Evolutionary conservation across 2,329 filamentous ascomycete species (phyloP).

Genomic region (Lecanicillium sp.): DNA sequence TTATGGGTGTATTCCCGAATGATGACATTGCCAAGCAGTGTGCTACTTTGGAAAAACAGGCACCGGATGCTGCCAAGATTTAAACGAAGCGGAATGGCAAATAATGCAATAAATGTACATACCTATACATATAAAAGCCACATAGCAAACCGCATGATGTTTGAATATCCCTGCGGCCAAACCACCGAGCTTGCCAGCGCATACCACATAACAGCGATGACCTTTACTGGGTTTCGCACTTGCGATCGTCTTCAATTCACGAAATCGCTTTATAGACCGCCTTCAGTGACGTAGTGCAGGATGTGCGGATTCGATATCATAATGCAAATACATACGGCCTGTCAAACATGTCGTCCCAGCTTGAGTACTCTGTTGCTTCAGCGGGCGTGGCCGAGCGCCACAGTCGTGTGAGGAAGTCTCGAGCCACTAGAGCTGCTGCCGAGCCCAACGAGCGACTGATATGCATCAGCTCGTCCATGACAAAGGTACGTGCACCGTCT

Average conservation of each 20-base stretch:
- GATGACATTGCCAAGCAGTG: slow-evolving; percentile 25
- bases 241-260: too few relatives aligned
- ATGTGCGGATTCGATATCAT: not conserved
- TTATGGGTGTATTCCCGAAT: slow-evolving; percentile 25
- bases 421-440: slow-evolving; percentile 18
- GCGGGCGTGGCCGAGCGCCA: slow-evolving; percentile 15
- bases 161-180: not conserved
- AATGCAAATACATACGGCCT: slow-evolving; percentile 1
- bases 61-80: not conserved
- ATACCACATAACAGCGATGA: too few relatives aligned
- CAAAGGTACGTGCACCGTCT: slow-evolving; percentile 14
- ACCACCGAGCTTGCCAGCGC: too few relatives aligned
- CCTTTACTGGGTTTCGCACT: too few relatives aligned
- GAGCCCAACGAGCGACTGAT: slow-evolving; percentile 18
- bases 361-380: not conserved
- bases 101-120: not conserved
- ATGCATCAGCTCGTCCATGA: slow-evolving; percentile 15
- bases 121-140: not conserved
- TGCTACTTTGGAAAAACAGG: slow-evolving; percentile 10
- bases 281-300: too few relatives aligned
- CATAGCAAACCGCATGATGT: not conserved
- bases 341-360: slow-evolving; percentile 8
- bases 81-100: not conserved
- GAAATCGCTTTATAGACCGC: too few relatives aligned
- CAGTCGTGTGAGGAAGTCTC: slow-evolving; percentile 15